Evolutionary conservation across 2,329 filamentous ascomycete species (phyloP), one percentile per base, ranked within the genome.

Genomic region (Fusarium fujikuroi): DNA sequence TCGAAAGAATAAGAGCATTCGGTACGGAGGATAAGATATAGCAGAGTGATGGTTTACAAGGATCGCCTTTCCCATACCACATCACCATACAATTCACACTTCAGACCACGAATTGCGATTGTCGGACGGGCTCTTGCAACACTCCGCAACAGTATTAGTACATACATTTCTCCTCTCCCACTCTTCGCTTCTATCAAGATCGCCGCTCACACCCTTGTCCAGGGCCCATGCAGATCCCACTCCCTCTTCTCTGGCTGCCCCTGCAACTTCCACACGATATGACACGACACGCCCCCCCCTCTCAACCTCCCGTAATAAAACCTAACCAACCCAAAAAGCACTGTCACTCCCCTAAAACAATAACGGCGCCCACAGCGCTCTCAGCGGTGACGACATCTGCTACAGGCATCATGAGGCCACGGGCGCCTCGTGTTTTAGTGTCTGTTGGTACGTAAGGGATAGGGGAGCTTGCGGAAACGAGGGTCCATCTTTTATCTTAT

Each of bases 361-460:
- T 43, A 66, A 39, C 69, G 56, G 46, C 40, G 46, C 52, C 25
- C 58, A 63, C 68, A 60, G 58, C 36, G 19, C 34, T 39, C 46
- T 44, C 40, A 64, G 69, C 54, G 66, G 71, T 74, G 71, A 74
- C 71, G 71, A 74, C 71, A 74, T 74, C 42, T 39, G 30, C 30
- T 53, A 66, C 54, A 52, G 44, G 37, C 42, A 63, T 60, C 42
- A 39, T 59, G 50, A 62, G 30, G 49, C 47, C 53, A 65, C 49
- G 44, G 44, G 57, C 67, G 70, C 70, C 61, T 69, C 62, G 58
- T 68, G 70, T 74, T 73, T 74, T 74, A 73, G 70, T 73, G 32
- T 50, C 40, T 57, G 58, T 46, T 54, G 39, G 44, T 47, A 28
- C 25, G 66, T 42, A 11, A 53, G 11, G 57, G 32, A 49, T 34